phyloP scores from a whole-genome alignment of 75 land plant species.

The Larix kaempferi region DNA sequence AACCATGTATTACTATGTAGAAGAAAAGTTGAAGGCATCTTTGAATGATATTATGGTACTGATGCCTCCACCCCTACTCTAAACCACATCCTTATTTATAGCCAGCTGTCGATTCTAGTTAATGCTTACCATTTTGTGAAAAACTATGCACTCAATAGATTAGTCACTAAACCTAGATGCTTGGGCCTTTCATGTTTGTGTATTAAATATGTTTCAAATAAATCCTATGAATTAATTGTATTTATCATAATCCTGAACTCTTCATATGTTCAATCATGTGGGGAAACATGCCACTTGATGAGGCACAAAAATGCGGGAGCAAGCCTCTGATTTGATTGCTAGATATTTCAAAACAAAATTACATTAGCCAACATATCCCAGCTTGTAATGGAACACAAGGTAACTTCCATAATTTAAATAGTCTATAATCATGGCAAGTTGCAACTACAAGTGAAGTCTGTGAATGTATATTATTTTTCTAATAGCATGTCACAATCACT shows the following conservation, averaged over 20 bases:
- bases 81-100: not conserved
- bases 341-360: conserved; percentile 5
- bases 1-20: not conserved
- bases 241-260: too few relatives aligned
- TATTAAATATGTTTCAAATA: too few relatives aligned
- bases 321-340: not conserved
- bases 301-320: not conserved
- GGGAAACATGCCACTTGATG: conserved; percentile 9
- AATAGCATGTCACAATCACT: not conserved
- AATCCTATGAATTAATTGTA: too few relatives aligned
- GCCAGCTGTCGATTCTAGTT: too few relatives aligned
- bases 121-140: too few relatives aligned
- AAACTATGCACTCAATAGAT: too few relatives aligned
- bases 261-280: not conserved
- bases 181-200: too few relatives aligned
- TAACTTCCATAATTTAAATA: not conserved
- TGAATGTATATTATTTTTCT: not conserved
- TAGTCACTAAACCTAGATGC: too few relatives aligned
- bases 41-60: not conserved
- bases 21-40: not conserved
- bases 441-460: not conserved
- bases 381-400: not conserved
- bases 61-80: not conserved
- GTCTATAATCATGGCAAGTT: not conserved
- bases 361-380: not conserved